Conservation (phyloP, 2,329 filamentous ascomycete species). For the Phyllosticta citriasiana region DNA sequence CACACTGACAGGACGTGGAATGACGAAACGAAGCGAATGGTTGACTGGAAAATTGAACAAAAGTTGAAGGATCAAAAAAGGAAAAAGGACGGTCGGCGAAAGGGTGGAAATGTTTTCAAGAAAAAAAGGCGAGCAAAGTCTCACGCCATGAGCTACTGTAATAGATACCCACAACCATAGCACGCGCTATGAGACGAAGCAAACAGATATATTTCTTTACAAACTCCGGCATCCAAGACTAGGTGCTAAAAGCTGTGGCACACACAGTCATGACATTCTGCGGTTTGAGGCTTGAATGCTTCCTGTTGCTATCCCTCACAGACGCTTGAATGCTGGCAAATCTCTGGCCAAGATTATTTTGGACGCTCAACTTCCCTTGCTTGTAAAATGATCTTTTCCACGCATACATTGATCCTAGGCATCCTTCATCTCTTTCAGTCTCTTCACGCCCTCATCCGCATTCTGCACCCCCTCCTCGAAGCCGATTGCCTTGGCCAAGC, state of each 20-base stretch:
- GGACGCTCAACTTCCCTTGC: no score
- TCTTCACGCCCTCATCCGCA: slow-evolving; percentile 30
- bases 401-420: background rate
- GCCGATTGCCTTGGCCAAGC: slow-evolving; percentile 42
- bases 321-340: no score
- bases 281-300: no score
- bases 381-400: no score
- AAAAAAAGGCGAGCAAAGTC: background rate
- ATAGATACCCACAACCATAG: background rate
- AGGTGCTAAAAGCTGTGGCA: no score
- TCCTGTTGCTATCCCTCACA: no score
- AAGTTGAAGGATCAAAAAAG: background rate
- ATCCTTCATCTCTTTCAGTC: slow-evolving; percentile 17
- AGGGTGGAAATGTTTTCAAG: background rate
- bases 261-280: no score
- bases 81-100: background rate
- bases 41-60: background rate
- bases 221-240: no score
- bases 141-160: background rate
- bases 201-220: background rate
- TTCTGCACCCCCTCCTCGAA: slow-evolving; percentile 37
- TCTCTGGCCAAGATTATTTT: no score
- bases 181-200: background rate
- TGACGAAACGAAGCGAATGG: background rate
- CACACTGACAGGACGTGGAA: background rate